A percentile compares a stretch with the other conserved stretches of the same genome.
phyloP scores from a whole-genome alignment of 2,329 filamentous ascomycete genomes.

The Trichophyton verrucosum region DNA sequence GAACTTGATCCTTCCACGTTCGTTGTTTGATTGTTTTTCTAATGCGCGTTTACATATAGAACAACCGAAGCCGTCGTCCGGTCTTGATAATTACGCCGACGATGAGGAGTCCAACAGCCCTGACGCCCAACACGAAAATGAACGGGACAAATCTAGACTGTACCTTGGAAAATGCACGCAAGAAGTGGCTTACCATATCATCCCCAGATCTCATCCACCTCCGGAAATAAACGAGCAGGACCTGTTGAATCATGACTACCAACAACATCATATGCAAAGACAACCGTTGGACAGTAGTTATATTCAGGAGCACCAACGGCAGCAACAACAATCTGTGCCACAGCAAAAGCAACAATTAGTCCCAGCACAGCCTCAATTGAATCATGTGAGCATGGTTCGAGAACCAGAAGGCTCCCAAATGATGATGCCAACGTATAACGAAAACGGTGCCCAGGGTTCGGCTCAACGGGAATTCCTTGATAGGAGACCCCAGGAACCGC shows the following conservation, averaged over 20 bases:
- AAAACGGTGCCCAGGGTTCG: conserved; percentile 22
- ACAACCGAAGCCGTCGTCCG: conserved; percentile 36
- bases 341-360: conserved; percentile 18
- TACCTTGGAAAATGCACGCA: conserved; percentile 55
- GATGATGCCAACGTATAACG: conserved; percentile 35
- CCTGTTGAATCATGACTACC: conserved; percentile 33
- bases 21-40: not conserved
- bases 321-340: conserved; percentile 44
- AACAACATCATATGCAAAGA: conserved; percentile 41
- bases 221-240: conserved; percentile 38
- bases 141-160: conserved; percentile 50
- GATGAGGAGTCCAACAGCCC: conserved; percentile 31
- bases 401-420: conserved; percentile 48
- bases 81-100: conserved; percentile 38
- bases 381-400: conserved; percentile 37
- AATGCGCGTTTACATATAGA: conserved; percentile 20
- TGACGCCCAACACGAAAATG: conserved; percentile 45
- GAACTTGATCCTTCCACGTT: not conserved
- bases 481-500: conserved; percentile 28
- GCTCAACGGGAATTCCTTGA: conserved; percentile 31
- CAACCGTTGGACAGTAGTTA: conserved; percentile 24
- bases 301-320: conserved; percentile 48
- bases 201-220: conserved; percentile 50
- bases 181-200: conserved; percentile 56
- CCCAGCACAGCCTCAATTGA: conserved; percentile 38